Percentiles rank a stretch among this genome's conserved stretches.
Evolutionary conservation across 495 filamentous ascomycete species (phyloP).

Genomic region (Patellaria atrata): DNA sequence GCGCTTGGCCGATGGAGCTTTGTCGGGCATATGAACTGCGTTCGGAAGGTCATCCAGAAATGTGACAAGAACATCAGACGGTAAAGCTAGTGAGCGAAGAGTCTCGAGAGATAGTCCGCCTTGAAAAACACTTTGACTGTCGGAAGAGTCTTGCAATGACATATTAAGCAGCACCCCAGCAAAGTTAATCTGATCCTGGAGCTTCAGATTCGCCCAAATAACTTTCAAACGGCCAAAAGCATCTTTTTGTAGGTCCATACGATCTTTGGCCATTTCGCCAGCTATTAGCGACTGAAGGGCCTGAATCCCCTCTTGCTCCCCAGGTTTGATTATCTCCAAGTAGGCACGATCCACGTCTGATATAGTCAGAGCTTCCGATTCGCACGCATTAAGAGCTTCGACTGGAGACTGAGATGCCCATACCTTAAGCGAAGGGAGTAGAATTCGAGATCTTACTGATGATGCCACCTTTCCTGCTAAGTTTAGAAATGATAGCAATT

Average conservation of each 20-base stretch:
- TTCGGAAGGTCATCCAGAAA: constrained; percentile 57
- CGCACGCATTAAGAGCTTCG: constrained; percentile 33
- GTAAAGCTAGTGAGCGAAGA: constrained; percentile 50
- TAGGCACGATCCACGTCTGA: constrained; percentile 43
- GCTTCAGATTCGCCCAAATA: constrained; percentile 57
- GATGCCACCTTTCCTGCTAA: constrained; percentile 51
- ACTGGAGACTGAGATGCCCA: constrained; percentile 42
- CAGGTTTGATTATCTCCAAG: constrained; percentile 46
- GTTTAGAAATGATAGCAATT: constrained; percentile 57
- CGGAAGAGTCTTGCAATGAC: too few species aligned
- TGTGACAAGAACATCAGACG: constrained; percentile 51
- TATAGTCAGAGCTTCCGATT: constrained; percentile 46
- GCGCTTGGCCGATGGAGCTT: constrained; percentile 55
- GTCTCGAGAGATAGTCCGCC: constrained; percentile 36
- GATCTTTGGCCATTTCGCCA: constrained; percentile 8
- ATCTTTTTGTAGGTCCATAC: constrained; percentile 40
- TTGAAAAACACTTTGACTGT: constrained; percentile 1
- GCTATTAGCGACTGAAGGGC: constrained; percentile 35
- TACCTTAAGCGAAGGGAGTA: constrained; percentile 52
- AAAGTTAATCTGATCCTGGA: too few species aligned
- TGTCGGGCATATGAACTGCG: constrained; percentile 46
- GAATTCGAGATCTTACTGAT: constrained; percentile 48
- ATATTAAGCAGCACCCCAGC: too few species aligned
- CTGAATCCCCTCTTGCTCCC: constrained; percentile 50
- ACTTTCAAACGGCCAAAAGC: constrained; percentile 49